Evolutionary conservation across 768 basidiomycete genomes (phyloP).

Genomic region (Russula sp.): DNA sequence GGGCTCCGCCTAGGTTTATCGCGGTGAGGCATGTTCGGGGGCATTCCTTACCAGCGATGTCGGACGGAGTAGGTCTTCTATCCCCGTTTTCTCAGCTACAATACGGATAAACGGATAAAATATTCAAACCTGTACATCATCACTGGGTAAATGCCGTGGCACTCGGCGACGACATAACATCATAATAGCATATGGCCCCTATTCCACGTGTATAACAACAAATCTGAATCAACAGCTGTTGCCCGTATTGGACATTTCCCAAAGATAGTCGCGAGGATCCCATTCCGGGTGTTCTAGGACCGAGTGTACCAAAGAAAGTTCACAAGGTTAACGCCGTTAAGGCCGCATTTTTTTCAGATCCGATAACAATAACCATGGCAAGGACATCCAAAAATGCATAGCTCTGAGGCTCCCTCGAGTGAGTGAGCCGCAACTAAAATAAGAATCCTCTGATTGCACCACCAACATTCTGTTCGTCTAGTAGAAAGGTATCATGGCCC

Average conservation of each 20-base stretch:
- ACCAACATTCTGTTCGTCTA: conserved; percentile 87
- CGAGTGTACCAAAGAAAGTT: neutral
- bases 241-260: neutral
- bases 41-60: neutral
- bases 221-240: neutral
- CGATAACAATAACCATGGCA: neutral
- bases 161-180: neutral
- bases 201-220: neutral
- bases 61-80: neutral
- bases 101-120: neutral
- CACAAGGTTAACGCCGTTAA: neutral
- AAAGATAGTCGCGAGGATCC: neutral
- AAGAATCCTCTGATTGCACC: conserved; percentile 89
- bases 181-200: neutral
- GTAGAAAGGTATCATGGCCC: conserved; percentile 98
- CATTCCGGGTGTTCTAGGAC: neutral
- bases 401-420: neutral
- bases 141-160: neutral
- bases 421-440: conserved; percentile 33
- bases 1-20: neutral
- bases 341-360: neutral
- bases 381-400: too few relatives aligned
- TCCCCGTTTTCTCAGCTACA: neutral
- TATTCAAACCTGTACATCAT: neutral
- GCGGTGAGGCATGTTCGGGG: neutral